Evolutionary conservation across 192 early-diverging fungal species (phyloP).

Genomic region (Lobosporangium transversale): DNA sequence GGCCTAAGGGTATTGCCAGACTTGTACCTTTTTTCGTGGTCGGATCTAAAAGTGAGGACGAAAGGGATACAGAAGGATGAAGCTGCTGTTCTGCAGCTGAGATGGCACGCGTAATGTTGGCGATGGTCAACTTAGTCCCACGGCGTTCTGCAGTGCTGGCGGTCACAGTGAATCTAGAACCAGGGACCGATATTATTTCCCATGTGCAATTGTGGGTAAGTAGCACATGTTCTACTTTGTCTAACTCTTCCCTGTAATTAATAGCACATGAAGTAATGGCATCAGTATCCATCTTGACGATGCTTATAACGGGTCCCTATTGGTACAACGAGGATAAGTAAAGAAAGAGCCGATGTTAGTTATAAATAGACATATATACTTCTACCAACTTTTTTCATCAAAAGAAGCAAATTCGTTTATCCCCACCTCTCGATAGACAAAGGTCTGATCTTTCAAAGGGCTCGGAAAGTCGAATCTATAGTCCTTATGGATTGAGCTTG

Average conservation of each 20-base stretch:
- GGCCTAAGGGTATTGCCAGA: slow-evolving; percentile 2
- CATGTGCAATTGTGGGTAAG: not conserved
- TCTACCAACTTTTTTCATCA: not conserved
- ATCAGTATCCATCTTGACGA: not conserved
- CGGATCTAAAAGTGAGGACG: not conserved
- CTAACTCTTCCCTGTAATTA: not conserved
- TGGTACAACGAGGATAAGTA: not conserved
- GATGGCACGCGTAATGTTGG: not conserved
- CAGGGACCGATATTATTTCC: not conserved
- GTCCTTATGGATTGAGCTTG: not conserved
- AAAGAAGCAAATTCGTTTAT: no score
- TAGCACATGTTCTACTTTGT: not conserved
- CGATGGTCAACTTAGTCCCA: not conserved
- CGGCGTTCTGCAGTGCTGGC: not conserved
- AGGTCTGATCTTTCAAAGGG: not conserved
- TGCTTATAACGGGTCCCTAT: not conserved
- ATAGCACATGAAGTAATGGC: not conserved
- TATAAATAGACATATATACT: no score
- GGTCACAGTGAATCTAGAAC: not conserved
- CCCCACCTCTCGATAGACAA: not conserved
- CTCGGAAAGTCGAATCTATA: not conserved
- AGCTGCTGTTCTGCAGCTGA: not conserved
- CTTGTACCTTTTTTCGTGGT: not conserved
- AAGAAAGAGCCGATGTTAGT: no score
- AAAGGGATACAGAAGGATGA: not conserved